Percentiles rank a stretch among this genome's conserved stretches.
Evolutionary conservation across 2,329 filamentous ascomycete genomes (phyloP).

Genomic region (Gnomoniopsis smithogilvyi): DNA sequence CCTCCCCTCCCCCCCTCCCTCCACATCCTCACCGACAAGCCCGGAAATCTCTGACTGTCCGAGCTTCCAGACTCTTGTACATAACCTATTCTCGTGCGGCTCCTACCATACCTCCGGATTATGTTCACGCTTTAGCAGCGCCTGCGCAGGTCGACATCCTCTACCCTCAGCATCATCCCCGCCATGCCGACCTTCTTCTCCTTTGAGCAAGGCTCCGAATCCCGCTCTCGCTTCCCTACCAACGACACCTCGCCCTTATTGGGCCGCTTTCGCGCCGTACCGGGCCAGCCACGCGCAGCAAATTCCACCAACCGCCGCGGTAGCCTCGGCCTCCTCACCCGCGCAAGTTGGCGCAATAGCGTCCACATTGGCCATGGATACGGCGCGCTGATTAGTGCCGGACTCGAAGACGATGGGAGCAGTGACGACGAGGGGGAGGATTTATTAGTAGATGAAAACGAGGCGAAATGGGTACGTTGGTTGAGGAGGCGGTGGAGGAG

Average conservation of each 20-base stretch:
- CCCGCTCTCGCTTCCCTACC: conserved; percentile 42
- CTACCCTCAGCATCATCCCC: conserved; percentile 1
- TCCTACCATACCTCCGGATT: background rate
- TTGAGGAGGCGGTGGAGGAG: conserved; percentile 31
- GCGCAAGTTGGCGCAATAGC: conserved; percentile 41
- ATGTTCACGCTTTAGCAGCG: conserved; percentile 16
- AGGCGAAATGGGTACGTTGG: conserved; percentile 28
- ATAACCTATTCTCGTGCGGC: background rate
- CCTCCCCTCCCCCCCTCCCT: background rate
- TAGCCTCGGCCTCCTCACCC: conserved; percentile 39
- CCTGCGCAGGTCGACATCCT: conserved; percentile 14
- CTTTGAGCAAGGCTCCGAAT: conserved; percentile 64
- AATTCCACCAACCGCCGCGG: conserved; percentile 21
- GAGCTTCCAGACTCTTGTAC: background rate
- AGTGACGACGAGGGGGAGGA: conserved; percentile 33
- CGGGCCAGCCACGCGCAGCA: conserved; percentile 27
- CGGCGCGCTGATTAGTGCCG: conserved; percentile 43
- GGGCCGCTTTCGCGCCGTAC: conserved; percentile 63
- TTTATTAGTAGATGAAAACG: conserved; percentile 25
- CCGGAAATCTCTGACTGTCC: background rate
- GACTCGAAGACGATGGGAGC: conserved; percentile 28
- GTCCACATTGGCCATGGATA: conserved; percentile 54
- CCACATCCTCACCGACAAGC: background rate
- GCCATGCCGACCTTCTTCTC: conserved; percentile 63
- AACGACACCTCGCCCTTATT: conserved; percentile 58